Evolutionary conservation across 1,284 basidiomycete species (phyloP).

Genomic region (Trichosporon sp.): DNA sequence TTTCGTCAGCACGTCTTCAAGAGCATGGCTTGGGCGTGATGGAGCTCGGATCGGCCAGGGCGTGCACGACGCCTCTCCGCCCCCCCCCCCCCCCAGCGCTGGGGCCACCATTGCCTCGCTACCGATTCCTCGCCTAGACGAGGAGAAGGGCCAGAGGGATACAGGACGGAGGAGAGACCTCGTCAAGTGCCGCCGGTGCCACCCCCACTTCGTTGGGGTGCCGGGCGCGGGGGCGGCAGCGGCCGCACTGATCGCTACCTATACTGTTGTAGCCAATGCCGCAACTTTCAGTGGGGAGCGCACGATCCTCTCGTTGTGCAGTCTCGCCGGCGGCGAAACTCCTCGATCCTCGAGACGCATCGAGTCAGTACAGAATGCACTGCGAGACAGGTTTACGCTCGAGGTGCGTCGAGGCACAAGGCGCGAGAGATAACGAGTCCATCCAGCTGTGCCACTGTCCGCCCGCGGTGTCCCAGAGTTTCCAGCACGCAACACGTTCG

Average conservation of each 20-base stretch:
- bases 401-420: no score
- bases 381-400: not conserved
- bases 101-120: no score
- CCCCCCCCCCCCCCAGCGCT: not conserved
- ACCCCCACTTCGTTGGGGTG: not conserved
- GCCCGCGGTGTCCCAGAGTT: no score
- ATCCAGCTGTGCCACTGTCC: no score
- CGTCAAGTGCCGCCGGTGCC: not conserved
- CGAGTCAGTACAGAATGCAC: not conserved
- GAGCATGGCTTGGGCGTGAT: no score
- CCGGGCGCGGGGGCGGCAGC: not conserved
- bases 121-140: no score
- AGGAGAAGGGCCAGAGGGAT: no score
- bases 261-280: not conserved
- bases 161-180: no score
- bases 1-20: not conserved
- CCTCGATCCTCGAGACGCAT: not conserved
- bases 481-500: no score
- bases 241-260: not conserved
- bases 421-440: no score
- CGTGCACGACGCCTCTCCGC: not conserved
- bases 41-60: not conserved
- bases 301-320: not conserved
- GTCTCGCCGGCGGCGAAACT: conserved; percentile 1
- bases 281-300: conserved; percentile 3